Evolutionary conservation across 2,329 filamentous ascomycete genomes (phyloP), one percentile per base, ranked within the genome.

Genomic region (Diaporthe helianthi): DNA sequence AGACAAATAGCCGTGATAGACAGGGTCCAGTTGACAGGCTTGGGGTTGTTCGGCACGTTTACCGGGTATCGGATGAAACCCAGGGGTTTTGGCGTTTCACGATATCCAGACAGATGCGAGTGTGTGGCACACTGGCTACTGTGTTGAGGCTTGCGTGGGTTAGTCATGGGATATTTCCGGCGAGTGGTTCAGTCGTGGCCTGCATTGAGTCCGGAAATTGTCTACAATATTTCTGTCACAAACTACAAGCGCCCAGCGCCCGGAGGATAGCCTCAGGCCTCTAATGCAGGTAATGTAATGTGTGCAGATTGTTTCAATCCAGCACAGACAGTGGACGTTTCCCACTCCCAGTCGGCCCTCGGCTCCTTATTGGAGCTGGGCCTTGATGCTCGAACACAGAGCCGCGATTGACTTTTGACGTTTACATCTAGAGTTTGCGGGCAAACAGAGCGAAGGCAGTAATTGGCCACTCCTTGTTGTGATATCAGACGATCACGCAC

Each of bases 81-180:
- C 65, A 68, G 58, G 65, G 65, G 36, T 54, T 64, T 60, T 41
- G 69, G 69, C 69, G 65, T 70, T 68, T 70, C 69, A 70, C 44
- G 58, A 68, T 70, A 68, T 44, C 65, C 29, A 58, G 51, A 51
- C 29, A 58, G 51, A 51, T 58, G 65, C 52, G n/a, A 53, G 65
- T 67, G 41, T 67, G 58, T 54, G 65, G 41, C 65, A 67, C 52
- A 67, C 53, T 46, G 49, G 52, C 41, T 44, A 44, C 47, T 53
- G 22, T 41, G 31, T 54, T 36, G 51, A 46, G 67, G 58, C 38
- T 41, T 41, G 47, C 31, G 36, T 49, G 3, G 49, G 49, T 69
- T 69, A 58, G 58, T 33, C 60, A 54, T 53, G 55, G 33, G 31
- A 47, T 51, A 52, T 54, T 26, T 54, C 44, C 49, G 58, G 58